These are phyloP conservation scores for Hevea brasiliensis DNA, from an alignment of 345 rosid genomes.

Conservation along the genomic window DNA sequence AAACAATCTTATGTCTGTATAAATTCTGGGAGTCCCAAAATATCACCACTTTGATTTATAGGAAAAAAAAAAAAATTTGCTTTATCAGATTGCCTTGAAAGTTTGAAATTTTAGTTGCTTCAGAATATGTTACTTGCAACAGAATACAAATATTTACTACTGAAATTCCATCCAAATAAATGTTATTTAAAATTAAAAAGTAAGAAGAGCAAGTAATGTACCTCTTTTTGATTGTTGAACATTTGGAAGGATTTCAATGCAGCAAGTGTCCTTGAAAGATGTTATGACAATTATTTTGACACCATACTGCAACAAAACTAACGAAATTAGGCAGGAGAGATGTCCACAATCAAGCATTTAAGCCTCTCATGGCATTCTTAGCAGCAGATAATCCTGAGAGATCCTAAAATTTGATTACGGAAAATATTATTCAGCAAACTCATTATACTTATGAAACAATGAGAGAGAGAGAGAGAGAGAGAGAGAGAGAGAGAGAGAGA, in stretches of 20 bases:
- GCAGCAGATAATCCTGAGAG: neutral
- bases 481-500: too few relatives aligned
- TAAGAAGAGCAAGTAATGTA: slow-evolving; percentile 15
- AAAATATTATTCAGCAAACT: neutral
- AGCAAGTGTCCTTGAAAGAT: slow-evolving; percentile 86
- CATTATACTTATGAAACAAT: neutral
- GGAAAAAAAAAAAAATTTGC: neutral
- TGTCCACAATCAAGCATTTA: neutral
- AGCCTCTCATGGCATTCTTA: neutral
- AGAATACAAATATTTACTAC: neutral
- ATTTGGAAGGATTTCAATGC: slow-evolving; percentile 80
- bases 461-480: too few relatives aligned
- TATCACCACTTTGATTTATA: neutral
- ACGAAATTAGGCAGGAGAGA: neutral
- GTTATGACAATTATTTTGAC: slow-evolving; percentile 76
- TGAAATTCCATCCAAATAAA: slow-evolving; percentile 8
- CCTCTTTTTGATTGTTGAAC: slow-evolving; percentile 55
- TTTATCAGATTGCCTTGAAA: neutral
- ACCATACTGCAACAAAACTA: slow-evolving; percentile 52
- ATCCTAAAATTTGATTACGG: too few relatives aligned
- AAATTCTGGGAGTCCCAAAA: neutral
- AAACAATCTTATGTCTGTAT: neutral
- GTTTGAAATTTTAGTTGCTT: neutral
- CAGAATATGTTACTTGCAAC: neutral
- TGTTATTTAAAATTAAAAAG: neutral